Conservation (phyloP, 2,329 filamentous ascomycete genomes). For the Parastagonospora nodorum region DNA sequence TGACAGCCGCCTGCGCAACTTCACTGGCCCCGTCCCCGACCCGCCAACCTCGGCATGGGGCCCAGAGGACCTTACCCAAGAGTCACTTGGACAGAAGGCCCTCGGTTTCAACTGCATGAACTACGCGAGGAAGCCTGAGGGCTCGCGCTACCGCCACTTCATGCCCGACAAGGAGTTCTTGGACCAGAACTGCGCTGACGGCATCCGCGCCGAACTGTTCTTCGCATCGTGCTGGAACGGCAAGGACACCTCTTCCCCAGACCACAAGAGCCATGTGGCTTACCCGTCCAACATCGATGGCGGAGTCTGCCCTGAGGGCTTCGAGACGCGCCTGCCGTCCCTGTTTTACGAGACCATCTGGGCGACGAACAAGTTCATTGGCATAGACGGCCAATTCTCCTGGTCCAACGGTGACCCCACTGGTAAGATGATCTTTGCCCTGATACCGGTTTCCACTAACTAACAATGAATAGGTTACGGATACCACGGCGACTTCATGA, state of each 20-base stretch:
- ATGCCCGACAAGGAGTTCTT: slow-evolving; percentile 80
- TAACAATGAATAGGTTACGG: slow-evolving; percentile 62
- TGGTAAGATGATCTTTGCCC: slow-evolving; percentile 57
- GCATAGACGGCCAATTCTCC: slow-evolving; percentile 63
- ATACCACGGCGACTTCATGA: slow-evolving; percentile 72
- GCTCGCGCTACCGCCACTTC: slow-evolving; percentile 79
- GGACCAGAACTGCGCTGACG: slow-evolving; percentile 80
- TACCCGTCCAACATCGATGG: slow-evolving; percentile 62
- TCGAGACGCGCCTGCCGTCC: slow-evolving; percentile 61
- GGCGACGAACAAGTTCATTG: slow-evolving; percentile 57
- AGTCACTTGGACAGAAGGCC: slow-evolving; percentile 75
- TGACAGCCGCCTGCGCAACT: slow-evolving; percentile 62
- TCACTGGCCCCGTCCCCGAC: slow-evolving; percentile 63
- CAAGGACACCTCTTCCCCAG: slow-evolving; percentile 58
- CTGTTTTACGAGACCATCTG: slow-evolving; percentile 66
- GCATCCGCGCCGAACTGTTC: slow-evolving; percentile 73
- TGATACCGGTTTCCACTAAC: not conserved
- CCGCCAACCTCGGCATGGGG: slow-evolving; percentile 74
- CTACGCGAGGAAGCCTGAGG: slow-evolving; percentile 70
- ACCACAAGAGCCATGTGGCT: slow-evolving; percentile 68
- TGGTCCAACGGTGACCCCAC: slow-evolving; percentile 74
- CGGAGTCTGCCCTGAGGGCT: slow-evolving; percentile 60
- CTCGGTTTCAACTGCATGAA: slow-evolving; percentile 95
- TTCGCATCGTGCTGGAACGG: slow-evolving; percentile 80
- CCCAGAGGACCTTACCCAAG: slow-evolving; percentile 67